Percentiles rank a stretch among this genome's conserved stretches.
These are phyloP conservation scores for Coemansia aciculifera DNA, from an alignment of 192 early-diverging fungal species.

Conservation along the genomic window DNA sequence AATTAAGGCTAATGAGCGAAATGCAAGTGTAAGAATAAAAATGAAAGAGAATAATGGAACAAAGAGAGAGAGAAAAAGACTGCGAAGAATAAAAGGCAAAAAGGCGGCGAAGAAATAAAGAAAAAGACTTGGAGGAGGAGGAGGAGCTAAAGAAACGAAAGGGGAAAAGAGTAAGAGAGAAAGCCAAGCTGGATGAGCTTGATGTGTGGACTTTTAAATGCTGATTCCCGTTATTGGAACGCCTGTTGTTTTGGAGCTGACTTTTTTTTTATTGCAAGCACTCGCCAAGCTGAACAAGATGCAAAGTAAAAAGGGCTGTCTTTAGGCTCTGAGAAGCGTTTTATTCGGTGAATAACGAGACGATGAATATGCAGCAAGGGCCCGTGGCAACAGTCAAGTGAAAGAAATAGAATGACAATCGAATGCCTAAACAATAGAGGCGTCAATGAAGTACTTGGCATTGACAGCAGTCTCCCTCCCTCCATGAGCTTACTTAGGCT, in stretches of 20 bases:
- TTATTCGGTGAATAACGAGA: neutral
- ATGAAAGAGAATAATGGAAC: neutral
- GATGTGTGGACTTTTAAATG: neutral
- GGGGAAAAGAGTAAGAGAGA: neutral
- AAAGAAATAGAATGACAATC: neutral
- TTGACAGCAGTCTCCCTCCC: neutral
- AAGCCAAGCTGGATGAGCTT: neutral
- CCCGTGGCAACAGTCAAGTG: neutral
- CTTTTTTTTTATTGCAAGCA: neutral
- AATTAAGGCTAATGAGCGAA: neutral
- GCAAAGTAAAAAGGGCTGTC: neutral
- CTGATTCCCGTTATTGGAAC: neutral
- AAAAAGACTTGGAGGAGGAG: neutral
- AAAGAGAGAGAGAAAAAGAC: too few species aligned
- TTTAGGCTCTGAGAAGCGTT: neutral
- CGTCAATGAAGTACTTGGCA: neutral
- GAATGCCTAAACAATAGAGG: neutral
- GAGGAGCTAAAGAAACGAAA: neutral
- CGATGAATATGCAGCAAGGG: neutral
- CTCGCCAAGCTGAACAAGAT: neutral
- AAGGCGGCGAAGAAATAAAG: neutral
- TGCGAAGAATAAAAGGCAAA: neutral
- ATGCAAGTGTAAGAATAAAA: neutral
- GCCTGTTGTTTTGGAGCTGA: neutral
- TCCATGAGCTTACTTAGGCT: neutral